These are phyloP conservation scores for Coemansia sp. DNA, from an alignment of 192 early-diverging fungal genomes.

Conservation along the genomic window DNA sequence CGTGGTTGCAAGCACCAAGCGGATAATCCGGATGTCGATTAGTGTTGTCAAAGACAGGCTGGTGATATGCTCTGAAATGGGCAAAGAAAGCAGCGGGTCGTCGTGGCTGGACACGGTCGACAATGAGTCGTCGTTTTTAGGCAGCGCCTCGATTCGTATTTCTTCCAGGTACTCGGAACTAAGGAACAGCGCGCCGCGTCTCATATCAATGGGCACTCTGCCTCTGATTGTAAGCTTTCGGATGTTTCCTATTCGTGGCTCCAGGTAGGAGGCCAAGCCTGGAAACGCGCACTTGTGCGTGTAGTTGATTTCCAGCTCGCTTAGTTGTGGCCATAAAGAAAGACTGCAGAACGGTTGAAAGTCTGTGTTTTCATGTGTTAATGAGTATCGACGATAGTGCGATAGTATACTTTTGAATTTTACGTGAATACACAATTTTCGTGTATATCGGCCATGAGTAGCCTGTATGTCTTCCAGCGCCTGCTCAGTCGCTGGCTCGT, in stretches of 20 bases:
- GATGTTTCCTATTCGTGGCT: conserved; percentile 36
- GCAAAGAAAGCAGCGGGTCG: conserved; percentile 26
- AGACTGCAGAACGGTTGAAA: conserved; percentile 45
- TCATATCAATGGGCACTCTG: conserved; percentile 49
- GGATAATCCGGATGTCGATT: conserved; percentile 37
- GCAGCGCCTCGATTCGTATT: conserved; percentile 28
- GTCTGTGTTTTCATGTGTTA: conserved; percentile 31
- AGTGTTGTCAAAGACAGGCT: conserved; percentile 30
- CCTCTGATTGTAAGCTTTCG: conserved; percentile 30
- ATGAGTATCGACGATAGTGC: conserved; percentile 40
- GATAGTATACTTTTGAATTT: conserved; percentile 37
- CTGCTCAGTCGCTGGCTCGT: conserved; percentile 7
- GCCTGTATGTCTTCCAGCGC: background rate
- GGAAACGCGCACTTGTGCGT: conserved; percentile 53
- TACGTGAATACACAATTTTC: conserved; percentile 35
- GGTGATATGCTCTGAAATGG: conserved; percentile 7
- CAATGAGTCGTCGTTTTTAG: conserved; percentile 30
- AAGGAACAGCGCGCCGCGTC: conserved; percentile 34
- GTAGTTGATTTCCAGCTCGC: conserved; percentile 42
- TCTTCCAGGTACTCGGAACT: conserved; percentile 16
- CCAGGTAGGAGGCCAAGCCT: conserved; percentile 38
- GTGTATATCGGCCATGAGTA: conserved; percentile 20
- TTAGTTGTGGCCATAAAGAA: conserved; percentile 24
- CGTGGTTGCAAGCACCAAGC: conserved; percentile 16
- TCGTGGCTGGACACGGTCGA: conserved; percentile 18